A percentile compares a stretch with the other conserved stretches of the same genome.
phyloP scores from a whole-genome alignment of 2,329 filamentous ascomycete genomes.

The Fusarium goolgardi region DNA sequence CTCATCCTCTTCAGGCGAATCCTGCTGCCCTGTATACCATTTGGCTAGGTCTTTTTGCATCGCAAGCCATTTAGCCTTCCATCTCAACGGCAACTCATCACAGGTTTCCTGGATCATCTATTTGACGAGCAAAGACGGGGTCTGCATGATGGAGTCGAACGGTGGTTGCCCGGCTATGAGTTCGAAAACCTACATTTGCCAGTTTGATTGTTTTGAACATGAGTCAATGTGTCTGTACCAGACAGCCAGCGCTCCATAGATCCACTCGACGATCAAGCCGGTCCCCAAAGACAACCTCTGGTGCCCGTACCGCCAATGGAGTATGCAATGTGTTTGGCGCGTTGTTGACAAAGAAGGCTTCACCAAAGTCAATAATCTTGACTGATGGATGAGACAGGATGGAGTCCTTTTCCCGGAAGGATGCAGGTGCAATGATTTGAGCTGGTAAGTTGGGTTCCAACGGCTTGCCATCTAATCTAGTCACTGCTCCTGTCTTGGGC shows the following conservation, averaged over 20 bases:
- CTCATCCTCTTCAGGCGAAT: background rate
- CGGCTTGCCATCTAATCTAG: background rate
- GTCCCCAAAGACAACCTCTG: conserved; percentile 42
- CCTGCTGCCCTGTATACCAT: too few relatives aligned
- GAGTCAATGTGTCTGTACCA: too few relatives aligned
- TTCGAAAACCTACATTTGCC: too few relatives aligned
- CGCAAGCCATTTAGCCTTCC: conserved; percentile 26
- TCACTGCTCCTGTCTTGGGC: conserved; percentile 18
- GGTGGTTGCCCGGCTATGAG: conserved; percentile 43
- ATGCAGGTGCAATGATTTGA: conserved; percentile 22
- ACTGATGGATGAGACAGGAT: conserved; percentile 1
- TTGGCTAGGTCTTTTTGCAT: background rate
- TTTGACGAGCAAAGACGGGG: conserved; percentile 13
- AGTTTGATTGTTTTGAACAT: too few relatives aligned
- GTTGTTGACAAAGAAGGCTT: conserved; percentile 26
- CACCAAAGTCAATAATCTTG: conserved; percentile 44
- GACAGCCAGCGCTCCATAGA: conserved; percentile 39
- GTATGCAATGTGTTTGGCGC: conserved; percentile 26
- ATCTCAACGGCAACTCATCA: conserved; percentile 33
- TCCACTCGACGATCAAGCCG: conserved; percentile 33
- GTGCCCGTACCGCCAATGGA: conserved; percentile 31
- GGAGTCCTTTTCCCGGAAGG: background rate
- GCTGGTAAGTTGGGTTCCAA: conserved; percentile 11
- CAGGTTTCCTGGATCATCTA: too few relatives aligned
- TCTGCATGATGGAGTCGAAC: conserved; percentile 35